phyloP scores from a whole-genome alignment of 805 yeast species.

The Kluyveromyces starmeri region DNA sequence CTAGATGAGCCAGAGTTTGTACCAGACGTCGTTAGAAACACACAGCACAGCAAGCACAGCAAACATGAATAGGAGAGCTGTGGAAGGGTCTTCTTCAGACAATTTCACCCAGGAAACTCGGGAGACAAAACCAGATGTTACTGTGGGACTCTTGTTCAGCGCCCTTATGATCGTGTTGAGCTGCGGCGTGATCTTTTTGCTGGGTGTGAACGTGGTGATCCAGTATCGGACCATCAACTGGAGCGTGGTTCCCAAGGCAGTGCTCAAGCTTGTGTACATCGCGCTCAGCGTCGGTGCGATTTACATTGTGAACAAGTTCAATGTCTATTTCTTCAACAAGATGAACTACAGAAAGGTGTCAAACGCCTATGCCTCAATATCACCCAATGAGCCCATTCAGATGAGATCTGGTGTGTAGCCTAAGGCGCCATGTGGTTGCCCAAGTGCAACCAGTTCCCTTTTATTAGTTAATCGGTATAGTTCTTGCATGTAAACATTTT shows the following conservation, averaged over 20 bases:
- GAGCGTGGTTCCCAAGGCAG: constrained; percentile 9
- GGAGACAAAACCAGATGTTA: constrained; percentile 8
- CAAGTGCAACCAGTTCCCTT: too few relatives aligned
- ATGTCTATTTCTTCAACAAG: constrained; percentile 13
- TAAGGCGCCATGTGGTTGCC: too few relatives aligned
- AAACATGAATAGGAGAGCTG: too few relatives aligned
- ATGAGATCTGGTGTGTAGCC: constrained; percentile 1
- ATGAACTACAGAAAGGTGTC: constrained; percentile 4
- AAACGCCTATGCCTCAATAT: constrained; percentile 1
- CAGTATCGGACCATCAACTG: constrained; percentile 28
- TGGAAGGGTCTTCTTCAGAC: too few relatives aligned
- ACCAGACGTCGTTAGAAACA: too few relatives aligned
- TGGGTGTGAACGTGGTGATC: constrained; percentile 30
- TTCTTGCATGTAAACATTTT: too few relatives aligned
- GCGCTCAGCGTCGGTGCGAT: constrained; percentile 13
- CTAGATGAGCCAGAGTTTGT: too few relatives aligned
- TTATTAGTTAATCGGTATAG: too few relatives aligned
- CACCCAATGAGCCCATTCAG: constrained; percentile 2
- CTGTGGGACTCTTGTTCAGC: constrained; percentile 20
- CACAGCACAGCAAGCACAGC: too few relatives aligned
- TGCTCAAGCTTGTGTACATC: constrained; percentile 14
- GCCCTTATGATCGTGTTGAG: constrained; percentile 21
- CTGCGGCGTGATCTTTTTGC: constrained; percentile 24
- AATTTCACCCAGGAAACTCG: too few relatives aligned
- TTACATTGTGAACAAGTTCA: constrained; percentile 12